A percentile compares a stretch with the other conserved stretches of the same genome.
Evolutionary conservation across 2,329 filamentous ascomycete species (phyloP).

Genomic region (Cadophora sp.): DNA sequence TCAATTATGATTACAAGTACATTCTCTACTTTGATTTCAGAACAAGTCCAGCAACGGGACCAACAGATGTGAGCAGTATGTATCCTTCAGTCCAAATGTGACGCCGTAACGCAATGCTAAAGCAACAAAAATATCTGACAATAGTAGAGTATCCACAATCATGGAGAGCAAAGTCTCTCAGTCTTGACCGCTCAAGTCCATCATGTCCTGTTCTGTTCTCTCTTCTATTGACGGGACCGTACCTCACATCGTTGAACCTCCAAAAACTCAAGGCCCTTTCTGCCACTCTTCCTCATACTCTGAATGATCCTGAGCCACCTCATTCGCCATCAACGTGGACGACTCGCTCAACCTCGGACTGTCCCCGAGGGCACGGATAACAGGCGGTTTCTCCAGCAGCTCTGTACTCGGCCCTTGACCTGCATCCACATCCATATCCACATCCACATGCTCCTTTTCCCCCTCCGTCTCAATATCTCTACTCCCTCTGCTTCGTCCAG

Average conservation of each 20-base stretch:
- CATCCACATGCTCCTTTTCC: not conserved
- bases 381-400: not conserved
- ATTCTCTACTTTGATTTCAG: not conserved
- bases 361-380: not conserved
- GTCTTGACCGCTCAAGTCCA: too few relatives aligned
- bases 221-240: too few relatives aligned
- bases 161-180: not conserved
- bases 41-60: not conserved
- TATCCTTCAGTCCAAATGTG: not conserved
- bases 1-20: not conserved
- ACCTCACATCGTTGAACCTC: too few relatives aligned
- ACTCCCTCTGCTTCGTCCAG: not conserved
- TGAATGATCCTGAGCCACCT: not conserved
- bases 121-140: not conserved
- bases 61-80: not conserved
- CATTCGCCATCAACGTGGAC: not conserved
- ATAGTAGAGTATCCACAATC: not conserved
- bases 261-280: not conserved
- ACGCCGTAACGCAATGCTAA: not conserved
- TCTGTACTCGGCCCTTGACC: not conserved
- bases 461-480: constrained; percentile 18
- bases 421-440: not conserved
- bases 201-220: not conserved
- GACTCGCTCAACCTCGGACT: constrained; percentile 7
- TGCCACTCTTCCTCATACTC: not conserved